These are phyloP conservation scores for Penicillium oxalicum DNA, from an alignment of 2,329 filamentous ascomycete species.

Conservation along the genomic window DNA sequence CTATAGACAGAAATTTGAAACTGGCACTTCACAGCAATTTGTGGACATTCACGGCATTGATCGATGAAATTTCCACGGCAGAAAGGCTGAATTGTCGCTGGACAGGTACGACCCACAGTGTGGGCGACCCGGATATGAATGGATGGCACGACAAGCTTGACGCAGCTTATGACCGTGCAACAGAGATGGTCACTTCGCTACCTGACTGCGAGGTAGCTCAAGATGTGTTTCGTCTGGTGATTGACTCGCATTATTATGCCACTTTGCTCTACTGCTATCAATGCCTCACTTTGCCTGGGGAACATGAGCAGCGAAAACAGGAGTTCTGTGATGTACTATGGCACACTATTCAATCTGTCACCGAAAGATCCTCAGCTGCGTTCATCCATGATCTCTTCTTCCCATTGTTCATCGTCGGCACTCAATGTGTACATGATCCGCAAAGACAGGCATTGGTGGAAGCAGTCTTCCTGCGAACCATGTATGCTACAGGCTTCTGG, in stretches of 20 bases:
- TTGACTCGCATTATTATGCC: constrained; percentile 17
- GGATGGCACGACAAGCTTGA: not conserved
- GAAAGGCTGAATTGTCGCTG: not conserved
- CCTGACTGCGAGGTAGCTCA: not conserved
- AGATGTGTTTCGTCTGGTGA: constrained; percentile 6
- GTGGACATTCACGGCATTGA: not conserved
- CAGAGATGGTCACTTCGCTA: not conserved
- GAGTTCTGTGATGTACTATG: not conserved
- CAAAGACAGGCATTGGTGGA: constrained; percentile 1
- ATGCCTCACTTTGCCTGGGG: constrained; percentile 8
- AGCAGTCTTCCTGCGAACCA: constrained; percentile 7
- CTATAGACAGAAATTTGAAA: not conserved
- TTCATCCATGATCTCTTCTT: constrained; percentile 24
- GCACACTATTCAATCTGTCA: not conserved
- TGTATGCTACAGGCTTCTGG: constrained; percentile 12
- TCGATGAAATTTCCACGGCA: not conserved
- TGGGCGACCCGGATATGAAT: not conserved
- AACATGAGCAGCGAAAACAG: not conserved
- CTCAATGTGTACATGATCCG: constrained; percentile 9
- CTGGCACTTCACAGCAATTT: not conserved
- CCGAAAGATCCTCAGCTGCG: not conserved
- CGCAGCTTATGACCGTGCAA: not conserved
- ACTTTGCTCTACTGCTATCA: constrained; percentile 21
- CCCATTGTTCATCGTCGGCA: constrained; percentile 22
- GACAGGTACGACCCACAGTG: too few relatives aligned